Conservation (phyloP, 163 green algal genomes). For the Picocystis sp. region DNA sequence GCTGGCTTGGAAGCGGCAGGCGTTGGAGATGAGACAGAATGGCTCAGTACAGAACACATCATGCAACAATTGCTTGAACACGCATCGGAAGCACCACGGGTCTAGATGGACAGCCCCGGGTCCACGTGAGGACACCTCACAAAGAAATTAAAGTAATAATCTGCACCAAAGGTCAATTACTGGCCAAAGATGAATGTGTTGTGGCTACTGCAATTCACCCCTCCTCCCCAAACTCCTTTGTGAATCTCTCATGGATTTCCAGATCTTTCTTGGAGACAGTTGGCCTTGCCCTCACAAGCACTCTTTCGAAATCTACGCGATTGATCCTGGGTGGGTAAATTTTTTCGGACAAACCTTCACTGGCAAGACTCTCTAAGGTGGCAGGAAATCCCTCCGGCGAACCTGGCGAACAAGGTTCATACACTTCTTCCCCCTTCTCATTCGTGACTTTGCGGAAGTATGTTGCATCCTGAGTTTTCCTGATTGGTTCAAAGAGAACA, state of each 20-base stretch:
- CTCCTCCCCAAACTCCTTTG: slow-evolving; percentile 86
- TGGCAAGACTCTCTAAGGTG: slow-evolving; percentile 24
- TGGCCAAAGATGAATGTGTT: too few species aligned
- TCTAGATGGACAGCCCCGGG: too few species aligned
- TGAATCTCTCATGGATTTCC: slow-evolving; percentile 75
- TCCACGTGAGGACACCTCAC: too few species aligned
- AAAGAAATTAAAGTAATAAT: too few species aligned
- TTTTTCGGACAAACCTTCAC: slow-evolving; percentile 17
- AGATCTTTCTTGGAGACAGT: slow-evolving; percentile 79
- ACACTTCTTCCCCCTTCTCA: slow-evolving; percentile 18
- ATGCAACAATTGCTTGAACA: too few species aligned
- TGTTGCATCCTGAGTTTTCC: slow-evolving; percentile 82
- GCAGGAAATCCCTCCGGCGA: slow-evolving; percentile 24
- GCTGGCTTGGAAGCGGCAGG: too few species aligned
- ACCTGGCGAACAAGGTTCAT: slow-evolving; percentile 38
- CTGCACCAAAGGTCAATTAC: too few species aligned
- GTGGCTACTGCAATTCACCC: slow-evolving; percentile 5
- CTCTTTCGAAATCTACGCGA: slow-evolving; percentile 81
- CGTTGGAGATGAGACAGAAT: too few species aligned
- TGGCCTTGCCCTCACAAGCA: slow-evolving; percentile 66
- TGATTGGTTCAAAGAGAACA: slow-evolving; percentile 92
- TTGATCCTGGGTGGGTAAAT: slow-evolving; percentile 72
- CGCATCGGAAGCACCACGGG: too few species aligned
- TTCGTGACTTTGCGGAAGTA: slow-evolving; percentile 62
- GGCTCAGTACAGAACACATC: too few species aligned